These are phyloP conservation scores for Tubosaeta sp. DNA, from an alignment of 768 basidiomycete species.

Conservation along the genomic window DNA sequence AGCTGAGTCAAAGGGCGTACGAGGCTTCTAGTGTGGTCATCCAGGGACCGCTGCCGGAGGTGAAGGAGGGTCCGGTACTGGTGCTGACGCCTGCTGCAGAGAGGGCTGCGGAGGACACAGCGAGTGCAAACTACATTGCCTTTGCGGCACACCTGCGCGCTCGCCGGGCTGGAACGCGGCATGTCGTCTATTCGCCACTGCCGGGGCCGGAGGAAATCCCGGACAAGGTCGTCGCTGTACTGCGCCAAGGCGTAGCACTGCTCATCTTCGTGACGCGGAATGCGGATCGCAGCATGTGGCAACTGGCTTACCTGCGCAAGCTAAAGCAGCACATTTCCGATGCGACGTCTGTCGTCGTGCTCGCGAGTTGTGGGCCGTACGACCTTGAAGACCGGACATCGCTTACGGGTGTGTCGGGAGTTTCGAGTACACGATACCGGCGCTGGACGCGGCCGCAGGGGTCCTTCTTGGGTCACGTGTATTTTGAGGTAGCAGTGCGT, in stretches of 20 bases:
- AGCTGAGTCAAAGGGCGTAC: constrained; percentile 48
- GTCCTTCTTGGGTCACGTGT: constrained; percentile 27
- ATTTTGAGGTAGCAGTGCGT: constrained; percentile 7
- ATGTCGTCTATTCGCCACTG: constrained; percentile 43
- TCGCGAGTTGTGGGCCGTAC: constrained; percentile 67
- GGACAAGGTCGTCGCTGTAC: not conserved
- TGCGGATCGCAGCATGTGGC: constrained; percentile 51
- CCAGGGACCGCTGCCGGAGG: constrained; percentile 36
- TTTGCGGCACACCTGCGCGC: constrained; percentile 39
- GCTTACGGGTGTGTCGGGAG: constrained; percentile 43
- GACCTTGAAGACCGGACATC: constrained; percentile 38
- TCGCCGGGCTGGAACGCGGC: constrained; percentile 32
- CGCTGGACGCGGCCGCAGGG: constrained; percentile 41
- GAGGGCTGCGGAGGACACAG: too few relatives aligned
- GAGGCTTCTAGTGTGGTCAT: constrained; percentile 43
- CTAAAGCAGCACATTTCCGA: constrained; percentile 19
- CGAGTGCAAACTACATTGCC: constrained; percentile 46
- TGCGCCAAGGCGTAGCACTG: not conserved
- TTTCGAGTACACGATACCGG: constrained; percentile 56
- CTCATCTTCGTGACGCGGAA: constrained; percentile 56
- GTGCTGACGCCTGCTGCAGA: constrained; percentile 46
- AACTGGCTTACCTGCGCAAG: constrained; percentile 37
- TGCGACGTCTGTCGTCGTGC: constrained; percentile 38
- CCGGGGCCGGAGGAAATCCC: not conserved
- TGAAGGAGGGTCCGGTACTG: constrained; percentile 30